Base-by-base conservation (phyloP, 495 filamentous ascomycete genomes). In the Margaritispora aquatica region DNA sequence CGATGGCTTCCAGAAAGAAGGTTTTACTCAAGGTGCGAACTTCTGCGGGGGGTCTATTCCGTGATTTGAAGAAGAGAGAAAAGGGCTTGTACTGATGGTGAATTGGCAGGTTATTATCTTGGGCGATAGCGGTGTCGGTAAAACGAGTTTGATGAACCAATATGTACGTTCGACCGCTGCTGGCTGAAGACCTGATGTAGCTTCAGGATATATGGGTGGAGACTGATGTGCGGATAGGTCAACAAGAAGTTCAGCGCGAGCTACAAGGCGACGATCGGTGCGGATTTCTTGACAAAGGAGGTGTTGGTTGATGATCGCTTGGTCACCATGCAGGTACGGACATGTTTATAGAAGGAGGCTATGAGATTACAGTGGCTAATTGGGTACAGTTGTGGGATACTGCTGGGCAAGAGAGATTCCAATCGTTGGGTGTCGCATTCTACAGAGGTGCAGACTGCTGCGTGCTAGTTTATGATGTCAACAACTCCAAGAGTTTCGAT, bases 71-170 rank as follows among this genome's bases (percentile, higher is more conserved):
- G 19, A 49, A 34, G 44, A 49, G n/a, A n/a, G n/a, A n/a, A n/a
- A n/a, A n/a, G n/a, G n/a, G n/a, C n/a, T n/a, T n/a, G 29, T 36
- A 57, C 50, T 61, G 20, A 53, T 24, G 8, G 38, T 44, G 34
- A 22, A 34, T 1, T 38, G 11, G 15, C 63, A 97, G 93, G 92
- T 98, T 62, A 97, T 98, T 66, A 97, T 99, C 71, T 84, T 99
- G 59, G 94, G 94, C 63, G 94, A 97, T 71, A 96, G 92, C 73
- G 94, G 94, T 70, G 94, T 99, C 48, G 94, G 94, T 63, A 99
- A 99, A 80, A 99, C 95, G 54, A 96, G 90, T 74, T 85, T 99
- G 81, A 97, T 99, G 94, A 99, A 97, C 77, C 94, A 99, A 97
- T 99, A 97, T 87, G 94, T 97, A 84, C 68, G 89, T 79, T 60